Base-by-base conservation (phyloP, 75 land plant species). In the Ceratopteris richardii region DNA sequence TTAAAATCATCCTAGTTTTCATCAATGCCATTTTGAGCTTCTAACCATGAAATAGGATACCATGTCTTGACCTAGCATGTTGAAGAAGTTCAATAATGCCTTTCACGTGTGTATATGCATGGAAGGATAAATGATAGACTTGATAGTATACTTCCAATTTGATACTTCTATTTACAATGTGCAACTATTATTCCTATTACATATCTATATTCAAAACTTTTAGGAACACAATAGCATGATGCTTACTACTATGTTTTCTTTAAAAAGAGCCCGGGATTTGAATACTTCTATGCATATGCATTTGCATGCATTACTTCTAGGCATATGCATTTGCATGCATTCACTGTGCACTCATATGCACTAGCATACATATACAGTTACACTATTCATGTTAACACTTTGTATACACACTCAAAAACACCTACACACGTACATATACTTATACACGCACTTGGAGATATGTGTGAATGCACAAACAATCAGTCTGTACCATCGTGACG, bases 261-360 rank as follows among this genome's bases (percentile, higher is more conserved):
- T 89, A 62, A 73, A 90, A 29, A 92, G 92, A 51, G 99, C 99
- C 99, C 99, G 90, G 10, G 74, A 86, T 75, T 81, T 95, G 39
- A 95, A 90, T 19, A 87, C 99, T 60, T 95, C 97, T 62, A 95
- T n/a, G n/a, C n/a, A n/a, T n/a, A n/a, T n/a, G n/a, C n/a, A n/a
- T n/a, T n/a, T n/a, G n/a, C n/a, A n/a, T n/a, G n/a, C n/a, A n/a
- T n/a, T n/a, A n/a, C n/a, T n/a, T n/a, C n/a, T n/a, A n/a, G n/a
- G n/a, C n/a, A n/a, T n/a, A n/a, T n/a, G n/a, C n/a, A n/a, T n/a
- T n/a, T n/a, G n/a, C n/a, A n/a, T n/a, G n/a, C n/a, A n/a, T n/a
- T n/a, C n/a, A n/a, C n/a, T n/a, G n/a, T n/a, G n/a, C n/a, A n/a
- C n/a, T n/a, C n/a, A n/a, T n/a, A n/a, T n/a, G n/a, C n/a, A n/a